Evolutionary conservation across 2,329 filamentous ascomycete species (phyloP), one percentile per base, ranked within the genome.

Genomic region (Nigrograna mackinnonii): DNA sequence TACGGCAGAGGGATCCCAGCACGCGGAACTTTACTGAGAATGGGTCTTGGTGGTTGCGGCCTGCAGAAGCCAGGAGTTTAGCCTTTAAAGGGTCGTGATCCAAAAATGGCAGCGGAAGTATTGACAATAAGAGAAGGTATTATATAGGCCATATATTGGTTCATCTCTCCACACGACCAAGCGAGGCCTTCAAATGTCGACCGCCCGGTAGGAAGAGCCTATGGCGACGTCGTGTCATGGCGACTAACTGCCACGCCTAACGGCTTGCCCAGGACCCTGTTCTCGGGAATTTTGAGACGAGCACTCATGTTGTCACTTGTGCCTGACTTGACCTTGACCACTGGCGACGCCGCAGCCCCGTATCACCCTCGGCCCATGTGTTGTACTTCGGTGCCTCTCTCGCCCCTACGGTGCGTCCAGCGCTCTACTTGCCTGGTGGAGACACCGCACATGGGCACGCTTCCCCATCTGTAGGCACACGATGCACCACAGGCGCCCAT

Each of bases 101-200:
- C 65, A 63, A 62, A 63, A 59, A 55, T 61, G 54, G 56, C 49
- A 57, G 52, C 62, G 62, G 61, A 50, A 58, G 44, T 61, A 55
- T 58, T 54, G 57, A 60, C 60, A 56, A 64, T 62, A 66, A 57
- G 39, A 63, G 60, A 52, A 63, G 55, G 62, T 63, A 46, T 51
- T 57, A 58, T 57, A 57, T 49, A 24, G 47, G 46, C 39, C 41
- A 41, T 52, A 60, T 56, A 64, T 64, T 65, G 52, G 52, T 47
- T 66, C 61, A 62, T 63, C 52, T 64, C 55, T 50, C 47, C 33
- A 51, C 57, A 57, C 56, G 53, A 50, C 46, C 44, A 52, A 52
- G 59, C 54, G 57, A 58, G 48, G 16, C 49, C 57, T 45, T 35
- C 38, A 16, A 40, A 38, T 35, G 36, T 28, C n/a, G 41, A 22